Conservation (phyloP, 805 yeast genomes). For the Saccharomycopsis vini region DNA sequence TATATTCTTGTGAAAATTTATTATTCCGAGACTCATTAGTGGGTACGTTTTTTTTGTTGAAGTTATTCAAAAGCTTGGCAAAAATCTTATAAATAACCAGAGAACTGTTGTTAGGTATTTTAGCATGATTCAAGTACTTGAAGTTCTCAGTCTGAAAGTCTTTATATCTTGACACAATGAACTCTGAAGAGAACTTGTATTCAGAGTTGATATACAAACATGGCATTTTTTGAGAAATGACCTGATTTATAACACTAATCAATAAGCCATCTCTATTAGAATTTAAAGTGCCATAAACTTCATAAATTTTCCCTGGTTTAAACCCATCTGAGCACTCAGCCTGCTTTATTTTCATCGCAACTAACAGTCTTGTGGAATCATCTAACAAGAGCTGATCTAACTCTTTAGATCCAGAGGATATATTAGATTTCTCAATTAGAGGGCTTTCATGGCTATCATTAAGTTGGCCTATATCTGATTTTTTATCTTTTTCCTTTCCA, state of each 20-base stretch:
- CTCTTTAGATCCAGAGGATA: neutral
- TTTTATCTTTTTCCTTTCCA: too few species aligned
- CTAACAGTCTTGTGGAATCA: neutral
- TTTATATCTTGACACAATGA: too few species aligned
- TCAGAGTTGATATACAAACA: conserved; percentile 16
- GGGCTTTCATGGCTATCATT: neutral
- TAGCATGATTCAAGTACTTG: conserved; percentile 1
- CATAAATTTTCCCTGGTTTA: conserved; percentile 15
- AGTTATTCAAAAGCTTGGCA: neutral
- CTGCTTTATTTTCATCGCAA: too few species aligned
- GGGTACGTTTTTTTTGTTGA: neutral
- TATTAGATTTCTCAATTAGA: neutral
- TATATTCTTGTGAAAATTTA: neutral
- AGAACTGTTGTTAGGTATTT: conserved; percentile 1
- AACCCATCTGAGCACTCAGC: conserved; percentile 11
- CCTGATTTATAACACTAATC: conserved; percentile 1
- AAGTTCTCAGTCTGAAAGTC: neutral
- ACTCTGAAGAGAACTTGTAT: conserved; percentile 2
- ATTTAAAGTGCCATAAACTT: conserved; percentile 12
- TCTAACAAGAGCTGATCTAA: neutral
- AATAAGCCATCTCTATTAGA: conserved; percentile 4
- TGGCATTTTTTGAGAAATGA: neutral
- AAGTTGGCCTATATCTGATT: neutral
- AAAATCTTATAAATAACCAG: conserved; percentile 3
- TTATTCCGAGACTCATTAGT: too few species aligned